These are phyloP conservation scores for Magnaporthiopsis rhizophila DNA, from an alignment of 2,329 filamentous ascomycete genomes.

Conservation along the genomic window DNA sequence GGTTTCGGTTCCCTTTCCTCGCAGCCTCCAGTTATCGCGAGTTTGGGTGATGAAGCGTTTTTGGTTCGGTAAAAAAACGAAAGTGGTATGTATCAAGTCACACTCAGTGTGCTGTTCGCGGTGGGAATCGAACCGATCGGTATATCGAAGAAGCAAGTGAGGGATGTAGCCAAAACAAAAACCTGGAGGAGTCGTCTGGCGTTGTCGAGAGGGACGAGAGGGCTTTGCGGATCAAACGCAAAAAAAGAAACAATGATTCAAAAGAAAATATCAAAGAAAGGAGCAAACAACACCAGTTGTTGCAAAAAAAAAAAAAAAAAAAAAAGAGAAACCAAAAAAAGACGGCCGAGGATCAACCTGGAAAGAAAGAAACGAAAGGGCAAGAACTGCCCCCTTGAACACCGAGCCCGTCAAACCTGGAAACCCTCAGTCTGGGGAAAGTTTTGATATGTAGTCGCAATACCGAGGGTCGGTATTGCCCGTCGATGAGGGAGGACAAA, in stretches of 20 bases:
- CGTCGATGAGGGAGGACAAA: slow-evolving; percentile 10
- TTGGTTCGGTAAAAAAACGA: background rate
- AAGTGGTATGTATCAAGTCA: background rate
- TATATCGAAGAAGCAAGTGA: background rate
- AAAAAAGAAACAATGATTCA: background rate
- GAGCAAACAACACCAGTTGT: slow-evolving; percentile 11
- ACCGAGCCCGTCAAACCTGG: background rate
- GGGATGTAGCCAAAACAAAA: background rate
- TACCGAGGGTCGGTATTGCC: slow-evolving; percentile 5
- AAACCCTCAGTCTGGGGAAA: background rate
- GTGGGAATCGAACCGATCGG: background rate
- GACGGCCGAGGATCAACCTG: slow-evolving; percentile 52
- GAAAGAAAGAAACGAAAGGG: slow-evolving; percentile 36
- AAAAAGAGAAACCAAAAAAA: slow-evolving; percentile 31
- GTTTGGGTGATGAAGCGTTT: background rate
- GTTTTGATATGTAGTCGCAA: background rate
- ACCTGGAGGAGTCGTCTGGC: no score
- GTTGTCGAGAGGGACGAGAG: background rate
- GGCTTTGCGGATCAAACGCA: background rate
- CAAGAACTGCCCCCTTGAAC: slow-evolving; percentile 19
- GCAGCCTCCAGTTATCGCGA: background rate
- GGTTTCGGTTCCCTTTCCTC: background rate
- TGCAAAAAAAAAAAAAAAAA: slow-evolving; percentile 26
- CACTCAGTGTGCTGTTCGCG: background rate
- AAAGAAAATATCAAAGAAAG: slow-evolving; percentile 9